A percentile compares a stretch with the other conserved stretches of the same genome.
These are phyloP conservation scores for Prunus dulcis DNA, from an alignment of 306 rosid species.

Conservation along the genomic window DNA sequence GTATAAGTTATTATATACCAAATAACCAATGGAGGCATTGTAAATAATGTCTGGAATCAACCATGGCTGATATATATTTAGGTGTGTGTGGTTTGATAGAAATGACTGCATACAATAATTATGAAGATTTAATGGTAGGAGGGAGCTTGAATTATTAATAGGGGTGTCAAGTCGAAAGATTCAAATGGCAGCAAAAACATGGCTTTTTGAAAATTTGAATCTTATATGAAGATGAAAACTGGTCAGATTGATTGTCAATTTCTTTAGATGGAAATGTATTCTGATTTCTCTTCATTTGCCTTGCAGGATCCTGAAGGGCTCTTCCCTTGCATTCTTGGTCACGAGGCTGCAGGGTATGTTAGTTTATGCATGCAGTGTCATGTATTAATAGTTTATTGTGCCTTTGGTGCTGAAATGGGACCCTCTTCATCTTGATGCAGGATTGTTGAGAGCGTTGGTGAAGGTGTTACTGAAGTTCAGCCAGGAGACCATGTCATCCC, in stretches of 20 bases:
- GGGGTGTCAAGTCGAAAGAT: not conserved
- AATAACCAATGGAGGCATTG: not conserved
- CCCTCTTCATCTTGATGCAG: slow-evolving; percentile 32
- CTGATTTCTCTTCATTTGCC: slow-evolving; percentile 8
- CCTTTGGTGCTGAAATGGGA: not conserved
- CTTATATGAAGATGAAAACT: not conserved
- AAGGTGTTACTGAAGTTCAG: slow-evolving; percentile 82
- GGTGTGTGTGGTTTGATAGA: not conserved
- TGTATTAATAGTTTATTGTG: not conserved
- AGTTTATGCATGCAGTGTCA: not conserved
- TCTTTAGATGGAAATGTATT: not conserved
- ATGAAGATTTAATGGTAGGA: not conserved
- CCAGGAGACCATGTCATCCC: slow-evolving; percentile 94
- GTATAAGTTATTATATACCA: not conserved
- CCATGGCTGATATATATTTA: not conserved
- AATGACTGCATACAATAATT: not conserved
- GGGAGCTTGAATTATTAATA: not conserved
- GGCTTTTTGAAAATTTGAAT: not conserved
- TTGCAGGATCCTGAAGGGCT: slow-evolving; percentile 94
- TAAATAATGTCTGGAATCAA: too few species aligned
- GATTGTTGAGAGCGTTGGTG: slow-evolving; percentile 93
- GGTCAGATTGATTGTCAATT: not conserved
- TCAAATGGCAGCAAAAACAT: not conserved
- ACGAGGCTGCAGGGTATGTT: slow-evolving; percentile 80
- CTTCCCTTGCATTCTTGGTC: slow-evolving; percentile 93